These are phyloP conservation scores for Parietichytrium sp. DNA, from an alignment of 108 stramenopile species.

Conservation along the genomic window DNA sequence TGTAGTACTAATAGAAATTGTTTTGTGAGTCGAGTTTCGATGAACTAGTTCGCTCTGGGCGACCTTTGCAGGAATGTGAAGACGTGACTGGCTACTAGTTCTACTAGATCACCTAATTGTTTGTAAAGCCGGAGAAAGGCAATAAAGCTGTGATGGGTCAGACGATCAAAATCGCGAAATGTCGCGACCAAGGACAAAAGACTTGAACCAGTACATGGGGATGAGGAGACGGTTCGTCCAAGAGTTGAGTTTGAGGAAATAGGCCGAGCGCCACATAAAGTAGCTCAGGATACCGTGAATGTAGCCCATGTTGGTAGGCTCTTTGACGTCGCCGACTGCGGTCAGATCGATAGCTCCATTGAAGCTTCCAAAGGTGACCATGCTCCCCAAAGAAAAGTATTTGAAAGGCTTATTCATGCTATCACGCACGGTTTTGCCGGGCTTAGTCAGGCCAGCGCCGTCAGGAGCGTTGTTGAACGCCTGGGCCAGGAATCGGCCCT, in stretches of 20 bases:
- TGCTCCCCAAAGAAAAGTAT: constrained; percentile 57
- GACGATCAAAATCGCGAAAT: constrained; percentile 70
- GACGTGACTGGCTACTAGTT: no score
- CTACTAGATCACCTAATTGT: no score
- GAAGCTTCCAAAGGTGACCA: constrained; percentile 58
- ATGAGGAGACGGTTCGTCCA: constrained; percentile 78
- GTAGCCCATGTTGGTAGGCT: constrained; percentile 47
- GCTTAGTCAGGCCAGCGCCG: constrained; percentile 57
- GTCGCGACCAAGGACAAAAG: constrained; percentile 84
- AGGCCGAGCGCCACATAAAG: constrained; percentile 76
- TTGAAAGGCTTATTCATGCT: constrained; percentile 58
- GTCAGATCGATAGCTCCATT: constrained; percentile 59
- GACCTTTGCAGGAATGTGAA: no score
- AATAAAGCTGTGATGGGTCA: no score
- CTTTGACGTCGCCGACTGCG: constrained; percentile 53
- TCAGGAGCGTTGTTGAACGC: constrained; percentile 64
- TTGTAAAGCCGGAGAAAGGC: no score
- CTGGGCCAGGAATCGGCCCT: constrained; percentile 75
- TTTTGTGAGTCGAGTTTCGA: no score
- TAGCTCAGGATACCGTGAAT: constrained; percentile 68
- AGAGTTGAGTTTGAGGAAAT: constrained; percentile 75
- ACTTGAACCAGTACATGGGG: constrained; percentile 96
- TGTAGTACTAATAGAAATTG: no score
- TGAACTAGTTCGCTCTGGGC: no score
- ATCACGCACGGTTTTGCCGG: constrained; percentile 52